Conservation (phyloP, 2,329 filamentous ascomycete genomes). For the Claviceps quebecensis region DNA sequence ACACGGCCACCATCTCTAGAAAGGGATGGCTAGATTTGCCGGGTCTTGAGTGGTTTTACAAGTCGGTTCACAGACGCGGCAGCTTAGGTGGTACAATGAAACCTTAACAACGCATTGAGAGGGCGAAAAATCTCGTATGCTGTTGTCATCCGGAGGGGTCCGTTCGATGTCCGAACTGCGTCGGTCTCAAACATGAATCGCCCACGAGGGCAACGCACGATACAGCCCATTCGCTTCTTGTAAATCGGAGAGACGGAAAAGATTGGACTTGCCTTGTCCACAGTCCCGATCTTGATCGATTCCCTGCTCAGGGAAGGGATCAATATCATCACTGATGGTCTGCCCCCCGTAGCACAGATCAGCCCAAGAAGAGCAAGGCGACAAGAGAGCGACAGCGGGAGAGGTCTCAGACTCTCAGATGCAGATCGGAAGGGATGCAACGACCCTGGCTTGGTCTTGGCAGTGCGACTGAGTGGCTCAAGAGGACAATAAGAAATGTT, state of each 20-base stretch:
- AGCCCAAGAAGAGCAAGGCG: neutral
- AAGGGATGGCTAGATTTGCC: too few species aligned
- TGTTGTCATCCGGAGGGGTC: neutral
- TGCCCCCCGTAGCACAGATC: neutral
- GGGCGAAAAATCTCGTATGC: neutral
- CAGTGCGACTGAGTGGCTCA: neutral
- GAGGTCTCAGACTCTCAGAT: slow-evolving; percentile 4
- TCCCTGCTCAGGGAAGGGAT: neutral
- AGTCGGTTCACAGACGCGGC: neutral
- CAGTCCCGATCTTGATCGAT: neutral
- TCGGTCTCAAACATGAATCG: neutral
- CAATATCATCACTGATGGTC: neutral
- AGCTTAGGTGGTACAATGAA: neutral
- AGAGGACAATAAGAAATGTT: neutral
- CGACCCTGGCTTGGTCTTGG: neutral
- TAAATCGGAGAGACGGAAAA: too few species aligned
- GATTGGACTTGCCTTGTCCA: too few species aligned
- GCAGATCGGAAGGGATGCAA: neutral
- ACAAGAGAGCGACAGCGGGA: neutral
- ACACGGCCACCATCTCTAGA: neutral
- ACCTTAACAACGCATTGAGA: neutral
- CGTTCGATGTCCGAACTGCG: neutral
- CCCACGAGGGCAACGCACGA: neutral
- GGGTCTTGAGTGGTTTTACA: neutral
- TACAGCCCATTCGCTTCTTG: neutral